Evolutionary conservation across 495 filamentous ascomycete species (phyloP).

Genomic region (Symbiotaphrina buchneri): DNA sequence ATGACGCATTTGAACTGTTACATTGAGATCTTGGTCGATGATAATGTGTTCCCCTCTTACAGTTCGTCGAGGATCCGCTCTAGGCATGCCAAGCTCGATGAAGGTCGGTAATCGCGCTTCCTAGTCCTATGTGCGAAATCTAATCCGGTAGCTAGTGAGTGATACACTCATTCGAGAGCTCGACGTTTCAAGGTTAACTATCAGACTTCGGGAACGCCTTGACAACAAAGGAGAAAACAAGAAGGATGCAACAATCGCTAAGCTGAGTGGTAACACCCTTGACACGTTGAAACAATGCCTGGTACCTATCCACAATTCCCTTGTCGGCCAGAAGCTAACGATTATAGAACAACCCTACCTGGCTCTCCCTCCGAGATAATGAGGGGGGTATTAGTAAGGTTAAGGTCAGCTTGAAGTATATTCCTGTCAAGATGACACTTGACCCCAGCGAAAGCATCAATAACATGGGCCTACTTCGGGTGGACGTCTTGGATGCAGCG

Average conservation of each 20-base stretch:
- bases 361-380: conserved; percentile 50
- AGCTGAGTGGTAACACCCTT: conserved; percentile 64
- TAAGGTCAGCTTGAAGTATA: conserved; percentile 79
- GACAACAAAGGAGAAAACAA: conserved; percentile 51
- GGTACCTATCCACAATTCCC: conserved; percentile 16
- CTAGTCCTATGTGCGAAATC: too few species aligned
- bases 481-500: conserved; percentile 72
- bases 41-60: conserved; percentile 82
- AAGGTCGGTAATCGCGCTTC: conserved; percentile 31
- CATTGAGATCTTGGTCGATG: conserved; percentile 82
- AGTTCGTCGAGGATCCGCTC: conserved; percentile 48
- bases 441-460: conserved; percentile 93
- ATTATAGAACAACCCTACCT: conserved; percentile 66
- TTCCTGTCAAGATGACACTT: conserved; percentile 80
- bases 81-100: conserved; percentile 47
- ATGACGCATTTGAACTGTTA: conserved; percentile 53
- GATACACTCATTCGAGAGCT: conserved; percentile 93
- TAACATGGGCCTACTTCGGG: conserved; percentile 84
- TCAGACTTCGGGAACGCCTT: conserved; percentile 54
- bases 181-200: conserved; percentile 79
- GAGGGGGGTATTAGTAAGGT: conserved; percentile 60
- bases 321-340: background rate
- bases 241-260: conserved; percentile 53
- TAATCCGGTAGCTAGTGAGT: conserved; percentile 26
- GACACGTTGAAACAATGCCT: conserved; percentile 71